A percentile compares a stretch with the other conserved stretches of the same genome.
phyloP scores from a whole-genome alignment of 305 asterid genomes.

The Rubia occidens region DNA sequence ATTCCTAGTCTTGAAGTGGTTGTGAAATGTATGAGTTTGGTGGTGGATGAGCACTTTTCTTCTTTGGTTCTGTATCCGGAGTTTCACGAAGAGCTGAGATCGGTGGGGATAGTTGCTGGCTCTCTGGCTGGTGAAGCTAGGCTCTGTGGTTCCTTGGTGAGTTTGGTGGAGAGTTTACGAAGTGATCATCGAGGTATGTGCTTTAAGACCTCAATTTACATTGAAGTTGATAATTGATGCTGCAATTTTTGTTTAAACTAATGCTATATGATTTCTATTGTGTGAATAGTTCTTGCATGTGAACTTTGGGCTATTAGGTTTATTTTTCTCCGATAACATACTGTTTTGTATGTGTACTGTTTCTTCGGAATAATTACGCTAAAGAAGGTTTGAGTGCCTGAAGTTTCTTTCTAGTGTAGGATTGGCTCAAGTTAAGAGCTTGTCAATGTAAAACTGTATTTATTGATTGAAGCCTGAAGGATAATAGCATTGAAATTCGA shows the following conservation, averaged over 20 bases:
- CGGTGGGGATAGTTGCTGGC: slow-evolving; percentile 38
- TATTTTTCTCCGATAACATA: not conserved
- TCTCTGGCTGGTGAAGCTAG: slow-evolving; percentile 65
- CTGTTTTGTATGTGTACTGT: not conserved
- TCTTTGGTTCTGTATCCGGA: slow-evolving; percentile 64
- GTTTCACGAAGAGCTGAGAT: slow-evolving; percentile 50
- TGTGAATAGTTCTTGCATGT: not conserved
- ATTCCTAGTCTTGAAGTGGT: slow-evolving; percentile 45
- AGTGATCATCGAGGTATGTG: slow-evolving; percentile 35
- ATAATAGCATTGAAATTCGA: not conserved
- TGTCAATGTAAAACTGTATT: not conserved
- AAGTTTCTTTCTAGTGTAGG: not conserved
- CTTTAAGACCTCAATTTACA: slow-evolving; percentile 3
- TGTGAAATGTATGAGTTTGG: slow-evolving; percentile 51
- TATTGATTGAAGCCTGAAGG: not conserved
- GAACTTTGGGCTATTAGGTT: not conserved
- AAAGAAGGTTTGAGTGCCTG: not conserved
- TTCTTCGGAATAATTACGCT: not conserved
- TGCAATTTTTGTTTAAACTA: not conserved
- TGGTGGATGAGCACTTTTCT: slow-evolving; percentile 78
- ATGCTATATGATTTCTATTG: not conserved
- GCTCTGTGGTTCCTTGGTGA: slow-evolving; percentile 49
- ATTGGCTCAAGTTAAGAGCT: not conserved
- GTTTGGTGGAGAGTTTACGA: slow-evolving; percentile 44
- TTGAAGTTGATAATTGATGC: not conserved